Conservation (phyloP, 2,329 filamentous ascomycete species). For the Ophiostoma sp. region DNA sequence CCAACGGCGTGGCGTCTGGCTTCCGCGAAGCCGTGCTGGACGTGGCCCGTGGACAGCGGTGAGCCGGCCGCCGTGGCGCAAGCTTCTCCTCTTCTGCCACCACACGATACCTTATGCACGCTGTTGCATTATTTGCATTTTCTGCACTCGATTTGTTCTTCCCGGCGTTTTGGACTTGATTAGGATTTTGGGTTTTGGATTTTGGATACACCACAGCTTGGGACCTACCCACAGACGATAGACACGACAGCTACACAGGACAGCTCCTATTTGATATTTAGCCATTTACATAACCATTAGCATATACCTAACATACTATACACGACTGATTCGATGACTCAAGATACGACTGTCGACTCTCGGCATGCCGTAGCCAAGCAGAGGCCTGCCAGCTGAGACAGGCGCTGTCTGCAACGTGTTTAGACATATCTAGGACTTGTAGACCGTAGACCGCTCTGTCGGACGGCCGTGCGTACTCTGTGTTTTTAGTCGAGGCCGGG, state of each 20-base stretch:
- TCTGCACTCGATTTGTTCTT: neutral
- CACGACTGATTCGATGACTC: neutral
- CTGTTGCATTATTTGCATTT: neutral
- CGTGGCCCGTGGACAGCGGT: slow-evolving; percentile 24
- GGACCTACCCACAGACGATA: slow-evolving; percentile 14
- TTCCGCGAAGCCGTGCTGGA: slow-evolving; percentile 29
- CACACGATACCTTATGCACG: neutral
- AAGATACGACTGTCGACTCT: neutral
- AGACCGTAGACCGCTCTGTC: neutral
- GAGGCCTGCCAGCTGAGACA: neutral
- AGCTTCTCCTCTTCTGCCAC: neutral
- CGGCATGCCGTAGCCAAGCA: neutral
- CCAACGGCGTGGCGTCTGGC: slow-evolving; percentile 30
- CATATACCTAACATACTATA: neutral
- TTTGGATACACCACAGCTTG: slow-evolving; percentile 7
- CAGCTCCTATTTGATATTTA: neutral
- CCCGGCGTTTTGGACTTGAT: neutral
- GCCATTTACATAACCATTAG: neutral
- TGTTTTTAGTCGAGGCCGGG: too few species aligned
- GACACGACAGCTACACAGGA: slow-evolving; percentile 14
- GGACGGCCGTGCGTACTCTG: neutral
- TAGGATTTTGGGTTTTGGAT: neutral
- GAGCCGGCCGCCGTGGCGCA: neutral
- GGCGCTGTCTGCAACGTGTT: slow-evolving; percentile 1
- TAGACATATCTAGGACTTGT: neutral